Evolutionary conservation across 2,329 filamentous ascomycete genomes (phyloP).

Genomic region (Arthrocladium fulminans): DNA sequence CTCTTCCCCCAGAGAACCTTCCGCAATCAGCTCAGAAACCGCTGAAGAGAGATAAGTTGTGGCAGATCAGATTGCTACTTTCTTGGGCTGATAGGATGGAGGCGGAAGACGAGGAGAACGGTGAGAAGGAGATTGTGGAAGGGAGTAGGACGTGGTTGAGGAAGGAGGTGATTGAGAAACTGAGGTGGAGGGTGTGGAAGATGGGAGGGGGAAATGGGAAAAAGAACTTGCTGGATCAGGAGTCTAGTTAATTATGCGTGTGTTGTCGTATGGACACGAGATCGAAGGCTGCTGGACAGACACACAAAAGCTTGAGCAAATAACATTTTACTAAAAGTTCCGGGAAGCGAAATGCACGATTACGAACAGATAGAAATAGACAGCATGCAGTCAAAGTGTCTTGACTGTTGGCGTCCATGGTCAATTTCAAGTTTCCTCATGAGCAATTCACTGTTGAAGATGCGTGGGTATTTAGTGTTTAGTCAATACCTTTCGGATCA

Average conservation of each 20-base stretch:
- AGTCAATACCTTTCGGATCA: too few species aligned
- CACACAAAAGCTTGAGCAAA: too few species aligned
- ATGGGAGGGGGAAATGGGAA: slow-evolving; percentile 9
- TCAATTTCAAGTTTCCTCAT: too few species aligned
- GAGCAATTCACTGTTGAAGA: too few species aligned
- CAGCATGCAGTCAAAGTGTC: too few species aligned
- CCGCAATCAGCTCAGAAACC: slow-evolving; percentile 32
- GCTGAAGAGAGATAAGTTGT: slow-evolving; percentile 42
- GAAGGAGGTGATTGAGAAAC: slow-evolving; percentile 46
- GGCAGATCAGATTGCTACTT: slow-evolving; percentile 56
- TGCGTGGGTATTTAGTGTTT: too few species aligned
- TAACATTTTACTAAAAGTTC: too few species aligned
- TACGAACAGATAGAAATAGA: too few species aligned
- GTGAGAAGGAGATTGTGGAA: slow-evolving; percentile 30
- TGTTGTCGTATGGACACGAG: too few species aligned
- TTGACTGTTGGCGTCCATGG: too few species aligned
- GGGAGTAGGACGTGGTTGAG: slow-evolving; percentile 41
- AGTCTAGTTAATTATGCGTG: not conserved
- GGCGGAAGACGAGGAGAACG: slow-evolving; percentile 25
- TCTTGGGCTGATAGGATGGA: slow-evolving; percentile 52
- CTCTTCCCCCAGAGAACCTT: slow-evolving; percentile 18
- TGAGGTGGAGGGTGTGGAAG: slow-evolving; percentile 46
- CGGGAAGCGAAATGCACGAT: too few species aligned
- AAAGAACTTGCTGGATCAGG: not conserved
- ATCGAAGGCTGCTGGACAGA: too few species aligned